Evolutionary conservation across 768 basidiomycete genomes (phyloP), one percentile per base, ranked within the genome.

Genomic region (Amanita muscaria): DNA sequence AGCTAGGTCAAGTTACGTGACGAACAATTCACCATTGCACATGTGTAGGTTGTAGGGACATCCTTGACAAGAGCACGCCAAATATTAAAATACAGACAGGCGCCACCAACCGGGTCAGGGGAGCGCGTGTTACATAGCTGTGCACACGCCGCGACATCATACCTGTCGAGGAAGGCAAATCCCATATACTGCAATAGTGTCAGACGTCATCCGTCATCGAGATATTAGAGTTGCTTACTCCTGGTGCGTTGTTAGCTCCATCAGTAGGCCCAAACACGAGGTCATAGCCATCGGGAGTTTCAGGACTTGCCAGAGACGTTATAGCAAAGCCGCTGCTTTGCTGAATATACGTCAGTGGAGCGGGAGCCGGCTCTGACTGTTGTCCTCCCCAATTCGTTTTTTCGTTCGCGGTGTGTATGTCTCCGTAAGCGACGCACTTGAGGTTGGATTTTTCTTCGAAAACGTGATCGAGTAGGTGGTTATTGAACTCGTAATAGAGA

Each of bases 21-120:
- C 33, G 37, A 1, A 11, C 19, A n/a, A 19, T 14, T 43, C 49
- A 73, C 73, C 64, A 74, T 68, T 50, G 65, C 65, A 59, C 72
- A 75, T 30, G 67, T 68, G 56, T 73, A 75, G 0, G 71, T 72
- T 1, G 70, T 72, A 0, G 73, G 71, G 14, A 54, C 49, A 5
- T 67, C 70, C 44, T 68, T 56, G 1, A 73, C 68, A 23, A 73
- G 57, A 11, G 71, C 72, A 27, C 71, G 66, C 72, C 72, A 75
- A 57, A 75, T 73, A 51, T 75, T 75, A 57, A 75, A 73, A 61
- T 65, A 75, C 43, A 67, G 62, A 57, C 73, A 75, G 8, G 64
- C 66, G 39, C 73, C 73, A 21, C 71, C 70, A 23, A 51, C 51
- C 6, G 59, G 52, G 47, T 74, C 71, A 4, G 66, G 59, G 6